Percentiles rank a stretch among this genome's conserved stretches.
Evolutionary conservation across 306 rosid species (phyloP).

Genomic region (Parietaria judaica): DNA sequence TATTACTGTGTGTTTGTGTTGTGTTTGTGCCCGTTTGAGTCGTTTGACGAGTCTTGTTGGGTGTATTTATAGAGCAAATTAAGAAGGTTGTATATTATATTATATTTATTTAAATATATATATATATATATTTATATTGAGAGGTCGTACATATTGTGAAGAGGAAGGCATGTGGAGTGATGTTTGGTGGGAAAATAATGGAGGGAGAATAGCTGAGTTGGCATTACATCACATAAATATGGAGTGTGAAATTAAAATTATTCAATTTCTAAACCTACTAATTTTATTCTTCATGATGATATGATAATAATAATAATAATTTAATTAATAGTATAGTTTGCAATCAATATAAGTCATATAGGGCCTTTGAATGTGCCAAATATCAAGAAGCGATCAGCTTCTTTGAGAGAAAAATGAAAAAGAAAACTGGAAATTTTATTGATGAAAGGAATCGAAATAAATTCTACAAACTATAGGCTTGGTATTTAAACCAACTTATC

Average conservation of each 20-base stretch:
- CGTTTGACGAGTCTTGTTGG: too few species aligned
- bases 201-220: constrained; percentile 37
- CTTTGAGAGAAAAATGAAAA: too few species aligned
- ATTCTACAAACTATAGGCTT: too few species aligned
- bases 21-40: too few species aligned
- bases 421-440: too few species aligned
- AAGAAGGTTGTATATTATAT: too few species aligned
- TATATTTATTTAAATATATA: too few species aligned
- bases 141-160: constrained; percentile 37
- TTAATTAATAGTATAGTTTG: too few species aligned
- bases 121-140: not conserved
- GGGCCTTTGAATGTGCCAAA: constrained; percentile 3
- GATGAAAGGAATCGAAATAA: too few species aligned
- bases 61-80: too few species aligned
- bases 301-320: not conserved
- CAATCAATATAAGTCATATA: not conserved
- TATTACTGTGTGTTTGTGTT: not conserved
- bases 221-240: constrained; percentile 26
- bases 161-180: constrained; percentile 51
- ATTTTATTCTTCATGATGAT: not conserved
- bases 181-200: constrained; percentile 35
- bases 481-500: too few species aligned
- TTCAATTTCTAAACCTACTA: not conserved
- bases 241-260: not conserved
- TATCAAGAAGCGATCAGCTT: too few species aligned